phyloP scores from a whole-genome alignment of 202 grass and related monocot genomes.

The Cymbopogon flexuosus region DNA sequence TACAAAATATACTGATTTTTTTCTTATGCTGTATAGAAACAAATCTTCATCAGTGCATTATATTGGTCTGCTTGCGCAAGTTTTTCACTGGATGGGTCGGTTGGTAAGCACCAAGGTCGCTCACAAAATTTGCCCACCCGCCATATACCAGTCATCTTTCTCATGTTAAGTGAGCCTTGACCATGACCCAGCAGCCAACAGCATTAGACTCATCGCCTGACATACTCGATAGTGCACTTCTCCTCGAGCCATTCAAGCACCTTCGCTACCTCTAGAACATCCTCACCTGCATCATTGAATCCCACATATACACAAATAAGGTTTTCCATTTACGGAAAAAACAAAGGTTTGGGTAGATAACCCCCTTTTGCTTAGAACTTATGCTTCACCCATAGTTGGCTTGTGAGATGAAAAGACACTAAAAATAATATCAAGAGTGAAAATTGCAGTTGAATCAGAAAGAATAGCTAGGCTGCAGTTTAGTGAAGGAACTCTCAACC shows the following conservation, averaged over 20 bases:
- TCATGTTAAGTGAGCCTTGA: too few species aligned
- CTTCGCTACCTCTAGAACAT: conserved; percentile 84
- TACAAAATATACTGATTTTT: too few species aligned
- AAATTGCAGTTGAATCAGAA: background rate
- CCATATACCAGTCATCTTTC: too few species aligned
- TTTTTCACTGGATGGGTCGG: too few species aligned
- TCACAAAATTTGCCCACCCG: too few species aligned
- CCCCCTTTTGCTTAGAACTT: background rate
- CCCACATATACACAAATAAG: background rate
- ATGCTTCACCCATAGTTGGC: background rate
- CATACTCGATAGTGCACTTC: conserved; percentile 61
- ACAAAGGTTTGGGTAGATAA: background rate
- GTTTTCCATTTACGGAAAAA: background rate
- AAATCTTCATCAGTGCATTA: too few species aligned
- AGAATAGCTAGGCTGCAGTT: background rate
- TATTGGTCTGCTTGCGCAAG: too few species aligned
- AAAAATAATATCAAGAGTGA: background rate
- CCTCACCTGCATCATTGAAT: conserved; percentile 52
- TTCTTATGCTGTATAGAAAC: too few species aligned
- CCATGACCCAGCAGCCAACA: too few species aligned
- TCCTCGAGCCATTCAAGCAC: conserved; percentile 94
- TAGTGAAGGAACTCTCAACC: conserved; percentile 4
- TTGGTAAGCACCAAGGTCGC: too few species aligned
- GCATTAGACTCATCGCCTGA: conserved; percentile 9
- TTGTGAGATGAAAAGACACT: background rate